These are phyloP conservation scores for Sclerotiophoma versabilis DNA, from an alignment of 2,329 filamentous ascomycete species.

Conservation along the genomic window DNA sequence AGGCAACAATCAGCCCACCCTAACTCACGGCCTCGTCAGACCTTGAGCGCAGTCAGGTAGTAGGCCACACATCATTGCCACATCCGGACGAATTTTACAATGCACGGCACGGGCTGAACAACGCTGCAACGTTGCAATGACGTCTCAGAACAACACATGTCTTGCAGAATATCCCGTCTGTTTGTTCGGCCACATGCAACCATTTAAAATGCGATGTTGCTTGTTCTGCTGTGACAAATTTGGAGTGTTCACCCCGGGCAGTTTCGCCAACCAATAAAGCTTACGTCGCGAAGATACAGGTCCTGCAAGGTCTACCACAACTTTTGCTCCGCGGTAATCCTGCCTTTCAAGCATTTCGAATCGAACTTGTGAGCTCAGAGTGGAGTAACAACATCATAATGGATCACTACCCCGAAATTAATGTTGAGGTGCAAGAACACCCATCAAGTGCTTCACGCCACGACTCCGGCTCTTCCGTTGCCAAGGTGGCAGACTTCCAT, in stretches of 20 bases:
- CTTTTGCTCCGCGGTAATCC: slow-evolving; percentile 4
- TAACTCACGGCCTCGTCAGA: slow-evolving; percentile 11
- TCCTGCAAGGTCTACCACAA: neutral
- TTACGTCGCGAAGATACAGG: neutral
- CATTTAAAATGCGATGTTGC: slow-evolving; percentile 5
- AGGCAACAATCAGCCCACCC: slow-evolving; percentile 15
- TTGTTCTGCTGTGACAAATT: neutral
- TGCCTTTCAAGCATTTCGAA: slow-evolving; percentile 2
- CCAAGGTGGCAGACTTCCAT: slow-evolving; percentile 15
- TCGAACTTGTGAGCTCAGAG: slow-evolving; percentile 12
- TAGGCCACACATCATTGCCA: slow-evolving; percentile 13
- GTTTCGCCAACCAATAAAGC: slow-evolving; percentile 4
- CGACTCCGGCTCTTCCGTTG: slow-evolving; percentile 27
- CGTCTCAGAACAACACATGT: slow-evolving; percentile 18
- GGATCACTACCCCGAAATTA: slow-evolving; percentile 36
- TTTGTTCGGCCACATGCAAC: slow-evolving; percentile 3
- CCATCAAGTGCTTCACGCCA: slow-evolving; percentile 24
- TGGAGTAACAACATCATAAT: slow-evolving; percentile 22
- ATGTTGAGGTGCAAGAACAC: slow-evolving; percentile 27
- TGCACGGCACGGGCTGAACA: slow-evolving; percentile 7
- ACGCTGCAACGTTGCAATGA: slow-evolving; percentile 8
- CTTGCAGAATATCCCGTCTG: slow-evolving; percentile 3
- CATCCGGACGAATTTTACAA: slow-evolving; percentile 6
- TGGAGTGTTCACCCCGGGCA: neutral
- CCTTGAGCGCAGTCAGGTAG: slow-evolving; percentile 8